Evolutionary conservation across 768 basidiomycete genomes (phyloP).

Genomic region (Suillus subluteus): DNA sequence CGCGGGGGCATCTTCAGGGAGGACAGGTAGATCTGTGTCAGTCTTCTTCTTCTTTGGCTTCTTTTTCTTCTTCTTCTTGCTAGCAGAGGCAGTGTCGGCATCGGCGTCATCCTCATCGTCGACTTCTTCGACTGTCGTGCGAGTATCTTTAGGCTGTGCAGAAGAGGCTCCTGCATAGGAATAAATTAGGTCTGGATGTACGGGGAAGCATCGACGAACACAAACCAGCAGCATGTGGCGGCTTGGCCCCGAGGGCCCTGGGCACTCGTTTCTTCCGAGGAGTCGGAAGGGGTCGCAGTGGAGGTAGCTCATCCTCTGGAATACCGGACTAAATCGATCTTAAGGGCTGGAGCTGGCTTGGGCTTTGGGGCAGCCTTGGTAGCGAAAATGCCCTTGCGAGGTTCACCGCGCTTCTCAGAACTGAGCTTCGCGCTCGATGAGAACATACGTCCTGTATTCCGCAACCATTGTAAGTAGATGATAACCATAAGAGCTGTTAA

Average conservation of each 20-base stretch:
- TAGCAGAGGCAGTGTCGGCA: constrained; percentile 28
- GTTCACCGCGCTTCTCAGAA: constrained; percentile 38
- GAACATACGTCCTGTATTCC: constrained; percentile 64
- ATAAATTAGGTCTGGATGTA: not conserved
- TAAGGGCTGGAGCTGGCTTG: constrained; percentile 8
- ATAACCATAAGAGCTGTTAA: not conserved
- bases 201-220: not conserved
- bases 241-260: not conserved
- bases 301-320: constrained; percentile 17
- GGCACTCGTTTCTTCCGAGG: constrained; percentile 17
- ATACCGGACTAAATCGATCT: constrained; percentile 15
- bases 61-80: constrained; percentile 76
- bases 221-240: constrained; percentile 16
- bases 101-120: constrained; percentile 65
- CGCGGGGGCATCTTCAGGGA: constrained; percentile 21
- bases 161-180: constrained; percentile 17
- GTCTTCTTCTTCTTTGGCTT: constrained; percentile 75
- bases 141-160: constrained; percentile 39
- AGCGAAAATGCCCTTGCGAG: constrained; percentile 32
- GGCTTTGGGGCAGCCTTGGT: constrained; percentile 19
- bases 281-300: constrained; percentile 11
- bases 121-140: constrained; percentile 68
- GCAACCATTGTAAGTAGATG: constrained; percentile 9
- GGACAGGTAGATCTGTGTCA: constrained; percentile 24
- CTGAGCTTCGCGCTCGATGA: constrained; percentile 48